These are phyloP conservation scores for Monosporascus sp. DNA, from an alignment of 2,329 filamentous ascomycete genomes.

Conservation along the genomic window DNA sequence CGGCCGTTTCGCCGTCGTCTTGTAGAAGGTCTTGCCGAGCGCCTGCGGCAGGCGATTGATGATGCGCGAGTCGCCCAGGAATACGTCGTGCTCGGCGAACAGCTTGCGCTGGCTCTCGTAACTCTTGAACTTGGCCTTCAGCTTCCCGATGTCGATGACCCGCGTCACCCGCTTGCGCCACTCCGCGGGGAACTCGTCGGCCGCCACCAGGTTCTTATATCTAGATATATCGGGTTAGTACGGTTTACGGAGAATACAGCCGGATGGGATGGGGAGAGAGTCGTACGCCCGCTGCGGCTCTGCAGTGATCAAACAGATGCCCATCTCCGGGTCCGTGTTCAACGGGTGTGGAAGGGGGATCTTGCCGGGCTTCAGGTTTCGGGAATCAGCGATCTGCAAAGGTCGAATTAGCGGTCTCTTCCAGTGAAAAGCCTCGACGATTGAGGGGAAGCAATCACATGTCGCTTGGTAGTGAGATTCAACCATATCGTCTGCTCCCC, in stretches of 20 bases:
- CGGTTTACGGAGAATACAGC: background rate
- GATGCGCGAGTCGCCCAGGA: constrained; percentile 88
- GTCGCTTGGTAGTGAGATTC: constrained; percentile 58
- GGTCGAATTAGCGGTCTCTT: background rate
- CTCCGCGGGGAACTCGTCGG: constrained; percentile 62
- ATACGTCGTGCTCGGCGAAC: constrained; percentile 81
- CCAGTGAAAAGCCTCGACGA: constrained; percentile 11
- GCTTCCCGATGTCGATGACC: constrained; percentile 76
- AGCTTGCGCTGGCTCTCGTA: constrained; percentile 86
- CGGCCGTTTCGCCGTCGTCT: constrained; percentile 74
- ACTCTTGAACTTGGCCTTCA: constrained; percentile 75
- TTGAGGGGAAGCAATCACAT: constrained; percentile 65
- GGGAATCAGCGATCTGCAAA: background rate
- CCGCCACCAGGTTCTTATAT: constrained; percentile 83
- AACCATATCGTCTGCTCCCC: constrained; percentile 55
- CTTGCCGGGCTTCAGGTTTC: constrained; percentile 69
- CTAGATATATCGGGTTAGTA: constrained; percentile 36
- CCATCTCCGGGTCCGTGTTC: constrained; percentile 46
- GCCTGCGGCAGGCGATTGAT: constrained; percentile 65
- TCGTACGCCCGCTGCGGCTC: constrained; percentile 37
- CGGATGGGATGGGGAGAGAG: background rate
- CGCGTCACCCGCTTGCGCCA: constrained; percentile 64
- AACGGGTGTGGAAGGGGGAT: constrained; percentile 73
- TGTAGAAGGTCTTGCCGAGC: constrained; percentile 92
- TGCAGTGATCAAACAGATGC: constrained; percentile 80